Percentiles rank a stretch among this genome's conserved stretches.
Evolutionary conservation across 2,329 filamentous ascomycete genomes (phyloP).

Genomic region (Aphanoascus verrucosus): DNA sequence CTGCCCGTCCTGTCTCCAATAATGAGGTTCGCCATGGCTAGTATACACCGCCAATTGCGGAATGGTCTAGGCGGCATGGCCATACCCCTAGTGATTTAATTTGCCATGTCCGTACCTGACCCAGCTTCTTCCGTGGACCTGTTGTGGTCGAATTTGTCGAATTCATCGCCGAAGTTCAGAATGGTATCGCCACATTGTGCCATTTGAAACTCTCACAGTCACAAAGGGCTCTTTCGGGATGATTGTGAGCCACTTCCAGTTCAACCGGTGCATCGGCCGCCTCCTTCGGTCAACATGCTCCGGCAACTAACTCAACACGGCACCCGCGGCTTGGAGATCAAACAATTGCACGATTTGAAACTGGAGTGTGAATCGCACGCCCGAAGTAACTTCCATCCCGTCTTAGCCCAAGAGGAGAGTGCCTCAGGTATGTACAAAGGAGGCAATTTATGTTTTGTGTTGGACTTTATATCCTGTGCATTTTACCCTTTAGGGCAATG

Average conservation of each 20-base stretch:
- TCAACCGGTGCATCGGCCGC: neutral
- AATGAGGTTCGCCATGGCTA: neutral
- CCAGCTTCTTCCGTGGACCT: neutral
- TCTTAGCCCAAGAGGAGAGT: neutral
- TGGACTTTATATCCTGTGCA: neutral
- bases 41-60: neutral
- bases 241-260: neutral
- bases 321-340: neutral
- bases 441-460: slow-evolving; percentile 11
- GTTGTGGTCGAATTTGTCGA: neutral
- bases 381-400: neutral
- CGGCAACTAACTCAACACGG: neutral
- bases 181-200: neutral
- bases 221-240: slow-evolving; percentile 1
- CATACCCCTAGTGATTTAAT: slow-evolving; percentile 3
- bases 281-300: neutral
- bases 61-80: neutral
- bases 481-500: neutral
- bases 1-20: neutral
- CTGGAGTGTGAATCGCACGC: slow-evolving; percentile 1
- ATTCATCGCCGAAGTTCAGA: neutral
- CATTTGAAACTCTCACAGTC: slow-evolving; percentile 1
- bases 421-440: slow-evolving; percentile 8
- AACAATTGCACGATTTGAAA: slow-evolving; percentile 9
- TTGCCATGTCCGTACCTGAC: neutral